These are phyloP conservation scores for Ricinus communis DNA, from an alignment of 345 rosid species.

Conservation along the genomic window DNA sequence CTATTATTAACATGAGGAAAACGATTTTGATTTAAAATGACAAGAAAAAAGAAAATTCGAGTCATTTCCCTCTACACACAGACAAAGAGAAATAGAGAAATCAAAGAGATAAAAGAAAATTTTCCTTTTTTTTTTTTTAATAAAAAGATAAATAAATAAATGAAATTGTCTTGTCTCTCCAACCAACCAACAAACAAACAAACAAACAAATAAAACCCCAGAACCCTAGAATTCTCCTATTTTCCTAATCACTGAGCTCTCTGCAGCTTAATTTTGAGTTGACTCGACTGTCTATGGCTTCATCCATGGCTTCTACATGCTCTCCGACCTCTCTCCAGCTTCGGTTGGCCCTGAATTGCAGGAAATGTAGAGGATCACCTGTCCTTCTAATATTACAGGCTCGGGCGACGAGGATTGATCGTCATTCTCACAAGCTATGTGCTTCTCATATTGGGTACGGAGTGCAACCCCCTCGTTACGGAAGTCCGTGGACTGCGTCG, in stretches of 20 bases:
- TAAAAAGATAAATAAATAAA: no score
- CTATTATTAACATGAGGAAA: no score
- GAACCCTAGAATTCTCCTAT: slow-evolving; percentile 13
- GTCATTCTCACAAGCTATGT: no score
- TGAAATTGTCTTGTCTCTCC: no score
- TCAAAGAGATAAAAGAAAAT: no score
- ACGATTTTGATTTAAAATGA: no score
- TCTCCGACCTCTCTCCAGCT: slow-evolving; percentile 83
- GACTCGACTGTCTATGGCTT: slow-evolving; percentile 2
- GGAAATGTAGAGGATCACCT: slow-evolving; percentile 20
- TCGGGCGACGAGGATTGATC: slow-evolving; percentile 32
- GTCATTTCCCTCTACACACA: no score
- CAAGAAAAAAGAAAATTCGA: no score
- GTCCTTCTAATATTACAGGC: slow-evolving; percentile 29
- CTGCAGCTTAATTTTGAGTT: background rate
- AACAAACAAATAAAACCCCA: background rate
- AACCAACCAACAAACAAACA: slow-evolving; percentile 2
- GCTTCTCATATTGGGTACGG: slow-evolving; percentile 29
- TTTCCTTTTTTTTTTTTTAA: no score
- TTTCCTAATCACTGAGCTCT: background rate
- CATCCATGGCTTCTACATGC: slow-evolving; percentile 48
- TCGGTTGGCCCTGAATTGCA: slow-evolving; percentile 55
- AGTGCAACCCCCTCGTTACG: slow-evolving; percentile 23
- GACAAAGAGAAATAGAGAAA: no score
- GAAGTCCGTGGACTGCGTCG: slow-evolving; percentile 38